Base-by-base conservation (phyloP, 495 filamentous ascomycete species). In the Talaromyces adpressus region DNA sequence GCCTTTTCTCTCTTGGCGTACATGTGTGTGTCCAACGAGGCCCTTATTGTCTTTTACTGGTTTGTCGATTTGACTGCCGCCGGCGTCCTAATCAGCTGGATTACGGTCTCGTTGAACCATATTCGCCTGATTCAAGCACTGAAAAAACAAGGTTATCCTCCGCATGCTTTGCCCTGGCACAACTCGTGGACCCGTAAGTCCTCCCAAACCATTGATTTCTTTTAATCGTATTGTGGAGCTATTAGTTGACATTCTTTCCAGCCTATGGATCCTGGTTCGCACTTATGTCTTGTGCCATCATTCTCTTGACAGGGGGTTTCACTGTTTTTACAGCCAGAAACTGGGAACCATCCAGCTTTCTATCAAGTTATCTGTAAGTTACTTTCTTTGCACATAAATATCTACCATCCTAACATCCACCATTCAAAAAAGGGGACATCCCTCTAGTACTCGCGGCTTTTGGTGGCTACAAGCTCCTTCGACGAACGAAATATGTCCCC, bases 31-130 rank as follows among this genome's bases (percentile, higher is more conserved):
- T 82, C 79, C 7, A 77, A 80, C 11, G 71, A 73, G n/a, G 85
- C 84, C 1, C 70, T 84, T 45, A 82, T 79, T 0, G 86, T 85
- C 4, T 88, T 89, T 69, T 81, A 72, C 65, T 89, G 84, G 85
- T 71, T 89, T 25, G 78, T 86, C 5, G 75, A 81, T 39, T 62
- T 88, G 65, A 84, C 81, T 0, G 78, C 84, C 0, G 78, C 80
- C 22, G 82, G 81, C 1, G 80, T 82, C 2, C 68, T 87, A 49
- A 72, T 88, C 16, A 83, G 78, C 0, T 87, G 84, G 85, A 73
- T 72, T 57, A 78, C 78, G 63, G 81, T 83, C 64, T 76, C 77
- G 16, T 72, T 86, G 60, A 81, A 83, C 34, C 86, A 85, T 63
- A 74, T 88, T 23, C 82, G 83, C 5, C 81, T 88, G 68, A 70